A percentile compares a stretch with the other conserved stretches of the same genome.
Evolutionary conservation across 1,284 basidiomycete genomes (phyloP).

Genomic region (Fistulina hepatica): DNA sequence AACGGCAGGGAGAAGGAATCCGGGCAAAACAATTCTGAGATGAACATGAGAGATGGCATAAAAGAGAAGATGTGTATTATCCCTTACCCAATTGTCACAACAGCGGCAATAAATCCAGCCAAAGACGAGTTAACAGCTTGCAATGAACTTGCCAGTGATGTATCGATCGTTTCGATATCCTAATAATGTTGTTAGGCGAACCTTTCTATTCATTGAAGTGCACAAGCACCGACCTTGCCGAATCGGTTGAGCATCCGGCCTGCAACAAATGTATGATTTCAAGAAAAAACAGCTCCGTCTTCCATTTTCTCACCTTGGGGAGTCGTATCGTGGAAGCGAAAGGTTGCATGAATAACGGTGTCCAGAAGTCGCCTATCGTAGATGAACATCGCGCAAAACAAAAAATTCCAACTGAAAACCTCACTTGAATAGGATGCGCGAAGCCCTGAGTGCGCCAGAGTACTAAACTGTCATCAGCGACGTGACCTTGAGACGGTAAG

Average conservation of each 20-base stretch:
- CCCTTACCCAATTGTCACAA: slow-evolving; percentile 49
- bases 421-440: slow-evolving; percentile 12
- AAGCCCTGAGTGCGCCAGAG: slow-evolving; percentile 13
- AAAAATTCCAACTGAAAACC: background rate
- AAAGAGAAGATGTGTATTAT: background rate
- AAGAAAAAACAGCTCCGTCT: too few relatives aligned
- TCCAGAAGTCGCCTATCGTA: slow-evolving; percentile 9
- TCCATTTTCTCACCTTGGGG: slow-evolving; percentile 19
- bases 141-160: slow-evolving; percentile 55
- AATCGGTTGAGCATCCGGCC: slow-evolving; percentile 14
- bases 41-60: slow-evolving; percentile 3
- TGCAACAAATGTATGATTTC: too few relatives aligned
- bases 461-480: too few relatives aligned
- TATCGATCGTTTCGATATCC: slow-evolving; percentile 75
- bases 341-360: slow-evolving; percentile 12
- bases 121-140: slow-evolving; percentile 65
- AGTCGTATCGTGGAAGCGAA: slow-evolving; percentile 30
- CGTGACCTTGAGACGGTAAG: too few relatives aligned
- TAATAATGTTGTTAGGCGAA: slow-evolving; percentile 21
- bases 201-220: background rate
- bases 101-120: slow-evolving; percentile 59
- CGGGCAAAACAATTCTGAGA: slow-evolving; percentile 51
- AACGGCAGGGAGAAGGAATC: slow-evolving; percentile 61
- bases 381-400: background rate
- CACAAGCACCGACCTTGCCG: background rate